Base-by-base conservation (phyloP, 805 yeast genomes). In the Suhomyces sp. region DNA sequence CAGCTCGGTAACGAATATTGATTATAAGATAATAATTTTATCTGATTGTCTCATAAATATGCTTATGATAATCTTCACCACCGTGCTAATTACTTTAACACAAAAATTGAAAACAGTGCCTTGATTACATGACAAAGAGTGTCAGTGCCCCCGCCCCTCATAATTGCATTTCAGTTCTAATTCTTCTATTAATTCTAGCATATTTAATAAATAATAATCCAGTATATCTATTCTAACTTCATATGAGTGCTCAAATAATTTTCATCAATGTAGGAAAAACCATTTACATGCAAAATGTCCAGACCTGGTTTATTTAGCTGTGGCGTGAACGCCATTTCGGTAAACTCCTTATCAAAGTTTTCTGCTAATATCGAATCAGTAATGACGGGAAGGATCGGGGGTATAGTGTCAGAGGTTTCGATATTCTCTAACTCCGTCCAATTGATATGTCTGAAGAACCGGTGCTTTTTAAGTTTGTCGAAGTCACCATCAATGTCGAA, bases 361-460 rank as follows among this genome's bases (percentile, higher is more conserved):
- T 76, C 80, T 3, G 80, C 80, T 56, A 76, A 65, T 1, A 71
- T 64, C 0, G 79, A 78, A 51, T 76, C 76, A 7, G 78, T 73
- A 22, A 76, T 74, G 7, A 74, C 65, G 4, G 80, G 80, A 42
- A 73, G 57, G 36, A 76, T 74, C 1, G 80, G 80, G 4, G 80
- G 80, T 24, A 69, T 50, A n/a, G 53, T 47, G 9, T 52, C 57
- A 22, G 33, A 13, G 9, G 46, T 47, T 49, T 54, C 57, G 50
- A 65, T 63, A 44, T 59, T 50, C 48, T 67, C 72, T 49, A 74
- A 61, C 6, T 65, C 67, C 4, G 60, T 51, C 80, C 80, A 76
- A 57, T 72, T 59, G 17, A 76, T 55, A 47, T 64, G 55, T 41
- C 79, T 57, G 61, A 76, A 76, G 54, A 76, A 76, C 17, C 78